Conservation (phyloP, 805 yeast species). For the Cyberlindnera sargentensis region DNA sequence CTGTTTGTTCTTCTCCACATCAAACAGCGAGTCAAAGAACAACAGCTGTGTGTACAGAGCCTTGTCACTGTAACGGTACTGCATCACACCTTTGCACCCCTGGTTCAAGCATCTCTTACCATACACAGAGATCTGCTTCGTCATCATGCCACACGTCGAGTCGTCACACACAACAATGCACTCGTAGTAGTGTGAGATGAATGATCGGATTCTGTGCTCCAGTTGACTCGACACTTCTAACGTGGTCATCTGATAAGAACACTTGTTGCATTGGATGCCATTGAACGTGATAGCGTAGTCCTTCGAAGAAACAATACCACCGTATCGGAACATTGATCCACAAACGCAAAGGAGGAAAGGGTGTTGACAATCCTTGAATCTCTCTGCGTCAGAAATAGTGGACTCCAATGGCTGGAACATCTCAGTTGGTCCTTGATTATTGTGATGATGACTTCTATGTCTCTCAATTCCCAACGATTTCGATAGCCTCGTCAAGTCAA, state of each 20-base stretch:
- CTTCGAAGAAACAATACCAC: conserved; percentile 63
- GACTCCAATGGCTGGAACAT: conserved; percentile 72
- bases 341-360: conserved; percentile 59
- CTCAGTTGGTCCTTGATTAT: conserved; percentile 21
- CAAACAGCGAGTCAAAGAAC: conserved; percentile 73
- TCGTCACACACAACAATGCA: conserved; percentile 87
- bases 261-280: conserved; percentile 66
- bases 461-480: conserved; percentile 72
- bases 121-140: conserved; percentile 83
- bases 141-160: conserved; percentile 65
- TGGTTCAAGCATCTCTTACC: conserved; percentile 72
- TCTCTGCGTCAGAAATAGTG: conserved; percentile 70
- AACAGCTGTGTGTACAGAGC: conserved; percentile 80
- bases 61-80: conserved; percentile 68
- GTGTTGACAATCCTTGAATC: conserved; percentile 61
- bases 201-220: conserved; percentile 62
- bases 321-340: conserved; percentile 52
- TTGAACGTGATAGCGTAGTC: conserved; percentile 54
- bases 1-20: conserved; percentile 67
- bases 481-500: conserved; percentile 75
- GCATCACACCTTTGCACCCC: conserved; percentile 72
- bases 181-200: conserved; percentile 73
- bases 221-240: conserved; percentile 62
- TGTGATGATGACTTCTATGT: conserved; percentile 30
- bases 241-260: conserved; percentile 45